phyloP scores from a whole-genome alignment of 768 basidiomycete genomes.

The Trametes maxima region DNA sequence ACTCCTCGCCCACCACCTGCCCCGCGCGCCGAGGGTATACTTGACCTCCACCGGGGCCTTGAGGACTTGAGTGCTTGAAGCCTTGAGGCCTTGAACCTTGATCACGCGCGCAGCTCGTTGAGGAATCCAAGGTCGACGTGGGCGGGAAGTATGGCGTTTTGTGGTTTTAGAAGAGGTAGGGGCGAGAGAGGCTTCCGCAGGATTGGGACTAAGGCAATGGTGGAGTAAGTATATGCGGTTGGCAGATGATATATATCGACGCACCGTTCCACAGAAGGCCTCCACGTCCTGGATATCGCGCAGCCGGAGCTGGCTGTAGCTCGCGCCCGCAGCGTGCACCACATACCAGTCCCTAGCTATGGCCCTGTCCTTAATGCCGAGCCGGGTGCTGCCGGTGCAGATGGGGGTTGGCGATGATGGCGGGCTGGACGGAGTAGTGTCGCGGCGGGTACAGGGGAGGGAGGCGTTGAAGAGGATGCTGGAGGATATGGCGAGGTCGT shows the following conservation, averaged over 20 bases:
- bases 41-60: neutral
- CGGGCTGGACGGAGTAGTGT: neutral
- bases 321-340: neutral
- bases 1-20: slow-evolving; percentile 1
- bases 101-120: slow-evolving; percentile 12
- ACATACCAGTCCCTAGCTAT: slow-evolving; percentile 7
- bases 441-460: slow-evolving; percentile 4
- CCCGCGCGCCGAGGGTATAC: neutral
- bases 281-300: neutral
- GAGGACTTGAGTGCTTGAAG: no score
- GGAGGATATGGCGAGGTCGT: slow-evolving; percentile 4
- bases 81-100: neutral
- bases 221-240: neutral
- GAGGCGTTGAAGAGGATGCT: slow-evolving; percentile 5
- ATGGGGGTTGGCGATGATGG: neutral
- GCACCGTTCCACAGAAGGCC: slow-evolving; percentile 4
- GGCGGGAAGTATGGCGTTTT: no score
- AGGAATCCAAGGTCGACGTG: neutral
- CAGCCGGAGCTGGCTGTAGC: slow-evolving; percentile 5
- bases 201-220: neutral
- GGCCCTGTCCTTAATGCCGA: neutral
- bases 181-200: neutral
- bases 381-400: no score
- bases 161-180: slow-evolving; percentile 7
- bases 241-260: neutral